phyloP scores from a whole-genome alignment of 108 stramenopile genomes.

The Fragilariopsis cylindrus region DNA sequence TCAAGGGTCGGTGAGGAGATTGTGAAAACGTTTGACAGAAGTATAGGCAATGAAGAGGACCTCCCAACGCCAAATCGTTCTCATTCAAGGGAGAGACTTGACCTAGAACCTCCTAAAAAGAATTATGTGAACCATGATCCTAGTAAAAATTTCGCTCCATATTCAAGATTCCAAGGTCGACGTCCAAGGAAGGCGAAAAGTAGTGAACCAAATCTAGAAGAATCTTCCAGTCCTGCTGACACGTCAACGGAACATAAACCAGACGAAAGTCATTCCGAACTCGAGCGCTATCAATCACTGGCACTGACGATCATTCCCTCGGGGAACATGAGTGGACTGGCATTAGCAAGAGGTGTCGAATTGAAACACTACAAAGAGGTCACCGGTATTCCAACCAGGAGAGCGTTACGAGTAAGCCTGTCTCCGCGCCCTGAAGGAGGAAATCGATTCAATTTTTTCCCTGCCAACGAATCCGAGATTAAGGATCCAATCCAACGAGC shows the following conservation, averaged over 20 bases:
- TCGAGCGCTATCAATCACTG: neutral
- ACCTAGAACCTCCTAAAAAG: neutral
- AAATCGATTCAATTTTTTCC: constrained; percentile 38
- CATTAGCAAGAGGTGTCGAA: constrained; percentile 22
- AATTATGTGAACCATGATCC: constrained; percentile 14
- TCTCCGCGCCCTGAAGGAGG: constrained; percentile 19
- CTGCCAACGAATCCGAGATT: constrained; percentile 45
- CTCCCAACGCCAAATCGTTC: neutral
- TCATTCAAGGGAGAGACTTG: neutral
- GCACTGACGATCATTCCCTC: constrained; percentile 5
- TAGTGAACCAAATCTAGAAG: constrained; percentile 11
- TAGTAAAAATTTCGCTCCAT: constrained; percentile 20
- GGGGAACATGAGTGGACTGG: constrained; percentile 24
- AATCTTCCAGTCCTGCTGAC: neutral
- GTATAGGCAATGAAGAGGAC: neutral
- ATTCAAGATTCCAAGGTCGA: constrained; percentile 37
- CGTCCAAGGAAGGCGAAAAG: constrained; percentile 28
- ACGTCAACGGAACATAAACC: neutral
- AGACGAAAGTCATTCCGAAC: neutral
- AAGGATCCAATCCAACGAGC: constrained; percentile 84
- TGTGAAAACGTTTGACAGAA: neutral
- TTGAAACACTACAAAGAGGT: constrained; percentile 17
- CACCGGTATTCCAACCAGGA: neutral
- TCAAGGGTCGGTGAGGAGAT: neutral
- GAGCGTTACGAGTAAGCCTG: constrained; percentile 7